Conservation (phyloP, 257 asterid genomes). For the Linaria vulgaris region DNA sequence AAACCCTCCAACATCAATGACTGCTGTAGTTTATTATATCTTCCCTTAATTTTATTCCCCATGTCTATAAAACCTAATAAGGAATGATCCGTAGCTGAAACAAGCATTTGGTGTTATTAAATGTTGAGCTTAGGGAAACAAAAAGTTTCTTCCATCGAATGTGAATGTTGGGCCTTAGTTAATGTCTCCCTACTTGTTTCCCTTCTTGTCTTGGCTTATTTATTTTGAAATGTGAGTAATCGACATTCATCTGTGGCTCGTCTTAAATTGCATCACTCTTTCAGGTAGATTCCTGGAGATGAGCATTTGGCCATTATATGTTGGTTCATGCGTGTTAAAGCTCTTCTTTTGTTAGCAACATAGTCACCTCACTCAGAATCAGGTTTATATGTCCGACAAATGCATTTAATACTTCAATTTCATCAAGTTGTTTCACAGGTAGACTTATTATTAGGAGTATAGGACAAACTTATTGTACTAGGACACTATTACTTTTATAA, state of each 20-base stretch:
- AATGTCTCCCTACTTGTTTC: too few relatives aligned
- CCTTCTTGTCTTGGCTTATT: too few relatives aligned
- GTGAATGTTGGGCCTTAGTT: not conserved
- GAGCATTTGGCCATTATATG: not conserved
- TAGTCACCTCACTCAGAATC: constrained; percentile 3
- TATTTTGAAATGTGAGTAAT: not conserved
- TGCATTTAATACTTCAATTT: not conserved
- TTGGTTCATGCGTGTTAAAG: not conserved
- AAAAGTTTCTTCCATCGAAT: not conserved
- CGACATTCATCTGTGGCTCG: constrained; percentile 7
- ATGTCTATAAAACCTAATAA: too few relatives aligned
- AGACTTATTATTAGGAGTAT: constrained; percentile 6
- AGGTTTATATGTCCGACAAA: not conserved
- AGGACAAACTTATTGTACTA: not conserved
- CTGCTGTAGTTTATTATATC: too few relatives aligned
- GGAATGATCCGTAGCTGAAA: too few relatives aligned
- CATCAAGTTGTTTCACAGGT: not conserved
- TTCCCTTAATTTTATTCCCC: too few relatives aligned
- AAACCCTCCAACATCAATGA: too few relatives aligned
- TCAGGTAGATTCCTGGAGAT: not conserved
- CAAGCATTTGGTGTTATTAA: too few relatives aligned
- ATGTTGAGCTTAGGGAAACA: too few relatives aligned
- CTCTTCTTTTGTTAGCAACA: not conserved
- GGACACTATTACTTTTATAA: constrained; percentile 13
- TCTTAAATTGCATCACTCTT: not conserved